These are phyloP conservation scores for Cercis canadensis DNA, from an alignment of 306 rosid genomes.

Conservation along the genomic window DNA sequence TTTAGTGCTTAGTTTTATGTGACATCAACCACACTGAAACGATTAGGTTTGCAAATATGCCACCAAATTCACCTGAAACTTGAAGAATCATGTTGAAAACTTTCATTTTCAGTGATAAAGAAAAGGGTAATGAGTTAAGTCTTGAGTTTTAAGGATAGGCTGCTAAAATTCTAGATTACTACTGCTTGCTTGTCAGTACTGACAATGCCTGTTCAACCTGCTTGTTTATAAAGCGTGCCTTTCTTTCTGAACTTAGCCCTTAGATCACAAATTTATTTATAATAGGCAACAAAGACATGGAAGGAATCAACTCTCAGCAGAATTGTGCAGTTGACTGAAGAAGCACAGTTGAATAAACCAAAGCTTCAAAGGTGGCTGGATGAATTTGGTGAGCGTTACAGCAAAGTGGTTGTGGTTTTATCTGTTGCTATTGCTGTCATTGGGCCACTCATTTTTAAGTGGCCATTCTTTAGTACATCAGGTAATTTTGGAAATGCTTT, in stretches of 20 bases:
- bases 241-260: constrained; percentile 24
- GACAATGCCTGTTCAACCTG: constrained; percentile 26
- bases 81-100: not conserved
- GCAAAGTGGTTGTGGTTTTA: constrained; percentile 90
- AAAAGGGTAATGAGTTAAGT: constrained; percentile 14
- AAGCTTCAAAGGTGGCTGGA: constrained; percentile 98
- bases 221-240: constrained; percentile 33
- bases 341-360: constrained; percentile 89
- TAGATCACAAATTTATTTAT: constrained; percentile 36
- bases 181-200: constrained; percentile 24
- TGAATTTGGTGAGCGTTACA: constrained; percentile 93
- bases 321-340: constrained; percentile 97
- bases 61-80: too few relatives aligned
- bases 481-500: constrained; percentile 55
- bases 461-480: constrained; percentile 89
- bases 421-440: constrained; percentile 82
- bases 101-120: constrained; percentile 21
- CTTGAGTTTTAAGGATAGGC: constrained; percentile 4
- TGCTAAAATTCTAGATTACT: constrained; percentile 23
- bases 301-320: constrained; percentile 86
- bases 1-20: constrained; percentile 19
- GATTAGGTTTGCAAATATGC: too few relatives aligned
- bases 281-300: constrained; percentile 86
- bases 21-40: not conserved
- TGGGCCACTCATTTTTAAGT: constrained; percentile 91